Evolutionary conservation across 1,284 basidiomycete species (phyloP), one percentile per base, ranked within the genome.

Genomic region (Puccinia horiana): DNA sequence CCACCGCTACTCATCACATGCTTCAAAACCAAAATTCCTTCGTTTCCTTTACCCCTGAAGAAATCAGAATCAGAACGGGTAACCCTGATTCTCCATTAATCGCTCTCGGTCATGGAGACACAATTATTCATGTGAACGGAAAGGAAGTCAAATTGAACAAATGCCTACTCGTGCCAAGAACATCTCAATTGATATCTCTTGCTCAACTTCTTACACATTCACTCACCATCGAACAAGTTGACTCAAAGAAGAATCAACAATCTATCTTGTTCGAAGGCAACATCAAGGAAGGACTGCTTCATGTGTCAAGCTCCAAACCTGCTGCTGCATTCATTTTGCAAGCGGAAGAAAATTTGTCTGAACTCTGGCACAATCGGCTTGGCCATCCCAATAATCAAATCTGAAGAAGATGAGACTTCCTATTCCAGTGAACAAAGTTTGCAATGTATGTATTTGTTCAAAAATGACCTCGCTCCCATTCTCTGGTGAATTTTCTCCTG

Each of bases 1-100:
- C 40, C n/a, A 37, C 35, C 4, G 40, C 67, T 40, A 11, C 67
- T 44, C 67, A 70, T 70, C 67, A 70, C 32, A 70, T 70, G 67
- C 16, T 70, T 14, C 6, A n/a, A 6, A 23, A 70, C 16, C 12
- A n/a, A 11, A 8, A 5, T 8, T 29, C 11, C 37, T 69, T 69
- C n/a, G 35, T 8, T 14, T 26, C 18, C 18, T 23, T 69, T 23
- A 23, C n/a, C n/a, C n/a, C n/a, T n/a, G n/a, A 69, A 69, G 20
- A 26, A 20, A n/a, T n/a, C n/a, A n/a, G n/a, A n/a, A n/a, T n/a
- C n/a, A n/a, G 9, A 32, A 9, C 20, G 20, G 20, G 65, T 26
- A 42, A 37, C 35, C 26, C n/a, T 14, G 5, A 6, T 6, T 23
- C 18, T 37, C 20, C 35, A 8, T 23, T 69, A 5, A 35, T 26